Conservation (phyloP, 768 basidiomycete genomes). For the Agaricus subrufescens region DNA sequence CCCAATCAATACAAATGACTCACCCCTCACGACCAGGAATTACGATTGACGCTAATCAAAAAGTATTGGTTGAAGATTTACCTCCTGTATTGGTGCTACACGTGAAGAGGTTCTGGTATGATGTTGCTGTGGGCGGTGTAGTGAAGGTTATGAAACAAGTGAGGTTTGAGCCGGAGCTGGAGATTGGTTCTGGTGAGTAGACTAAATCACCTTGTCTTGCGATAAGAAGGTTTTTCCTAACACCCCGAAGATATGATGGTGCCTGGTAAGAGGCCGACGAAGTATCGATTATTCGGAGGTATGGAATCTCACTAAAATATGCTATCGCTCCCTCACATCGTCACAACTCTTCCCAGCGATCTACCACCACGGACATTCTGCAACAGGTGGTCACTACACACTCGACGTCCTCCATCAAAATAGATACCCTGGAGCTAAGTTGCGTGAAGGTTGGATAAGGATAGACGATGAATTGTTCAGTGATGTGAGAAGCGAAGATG, state of each 20-base stretch:
- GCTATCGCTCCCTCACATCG: not conserved
- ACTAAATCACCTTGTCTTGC: not conserved
- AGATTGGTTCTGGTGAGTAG: constrained; percentile 60
- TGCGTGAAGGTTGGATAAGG: constrained; percentile 79
- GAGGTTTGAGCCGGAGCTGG: constrained; percentile 70
- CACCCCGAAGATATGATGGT: constrained; percentile 52
- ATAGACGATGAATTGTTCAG: constrained; percentile 91
- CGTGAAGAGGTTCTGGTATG: constrained; percentile 89
- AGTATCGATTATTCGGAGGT: constrained; percentile 87
- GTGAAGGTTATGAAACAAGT: constrained; percentile 86
- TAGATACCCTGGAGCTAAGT: constrained; percentile 41
- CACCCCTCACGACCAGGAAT: constrained; percentile 49
- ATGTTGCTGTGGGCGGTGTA: constrained; percentile 66
- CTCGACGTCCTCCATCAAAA: constrained; percentile 81
- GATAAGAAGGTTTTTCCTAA: not conserved
- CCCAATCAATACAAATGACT: constrained; percentile 76
- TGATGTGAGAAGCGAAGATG: constrained; percentile 67
- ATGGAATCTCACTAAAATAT: constrained; percentile 16
- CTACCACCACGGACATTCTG: constrained; percentile 91
- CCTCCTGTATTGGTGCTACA: constrained; percentile 86
- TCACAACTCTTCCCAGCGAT: constrained; percentile 44
- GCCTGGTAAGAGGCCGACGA: constrained; percentile 39
- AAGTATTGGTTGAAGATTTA: constrained; percentile 69
- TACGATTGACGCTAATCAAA: constrained; percentile 63
- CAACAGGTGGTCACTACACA: constrained; percentile 94